These are phyloP conservation scores for Cylindrotheca fusiformis DNA, from an alignment of 108 stramenopile species.

Conservation along the genomic window DNA sequence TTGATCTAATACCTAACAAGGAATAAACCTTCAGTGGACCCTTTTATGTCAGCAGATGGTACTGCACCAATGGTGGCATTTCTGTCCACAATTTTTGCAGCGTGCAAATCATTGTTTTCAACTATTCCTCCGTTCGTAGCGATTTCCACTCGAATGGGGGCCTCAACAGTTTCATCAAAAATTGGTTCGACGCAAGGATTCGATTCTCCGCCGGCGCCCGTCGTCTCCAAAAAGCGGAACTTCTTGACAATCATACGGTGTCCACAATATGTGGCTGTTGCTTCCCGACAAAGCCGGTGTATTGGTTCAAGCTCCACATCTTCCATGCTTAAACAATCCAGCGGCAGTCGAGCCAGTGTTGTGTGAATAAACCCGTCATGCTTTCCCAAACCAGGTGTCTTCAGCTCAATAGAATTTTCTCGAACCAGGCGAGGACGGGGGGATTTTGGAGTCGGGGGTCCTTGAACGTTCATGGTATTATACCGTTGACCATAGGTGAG, in stretches of 20 bases:
- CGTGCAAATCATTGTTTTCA: constrained; percentile 6
- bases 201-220: constrained; percentile 59
- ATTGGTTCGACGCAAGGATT: constrained; percentile 56
- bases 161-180: constrained; percentile 55
- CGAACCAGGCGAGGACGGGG: constrained; percentile 8
- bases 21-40: no score
- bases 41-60: no score
- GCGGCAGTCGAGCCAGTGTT: constrained; percentile 47
- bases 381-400: constrained; percentile 50
- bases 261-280: constrained; percentile 52
- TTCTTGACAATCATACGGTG: constrained; percentile 56
- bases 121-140: neutral
- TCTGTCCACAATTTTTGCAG: constrained; percentile 10
- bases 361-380: constrained; percentile 69
- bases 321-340: constrained; percentile 44
- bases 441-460: constrained; percentile 6
- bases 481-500: constrained; percentile 35
- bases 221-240: constrained; percentile 59
- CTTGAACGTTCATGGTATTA: neutral
- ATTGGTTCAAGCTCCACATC: constrained; percentile 52
- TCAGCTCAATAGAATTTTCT: constrained; percentile 42
- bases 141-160: constrained; percentile 33
- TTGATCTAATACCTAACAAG: no score
- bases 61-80: constrained; percentile 15
- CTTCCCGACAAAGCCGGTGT: constrained; percentile 55